Evolutionary conservation across 2,329 filamentous ascomycete genomes (phyloP).

Genomic region (Tolypocladium sp.): DNA sequence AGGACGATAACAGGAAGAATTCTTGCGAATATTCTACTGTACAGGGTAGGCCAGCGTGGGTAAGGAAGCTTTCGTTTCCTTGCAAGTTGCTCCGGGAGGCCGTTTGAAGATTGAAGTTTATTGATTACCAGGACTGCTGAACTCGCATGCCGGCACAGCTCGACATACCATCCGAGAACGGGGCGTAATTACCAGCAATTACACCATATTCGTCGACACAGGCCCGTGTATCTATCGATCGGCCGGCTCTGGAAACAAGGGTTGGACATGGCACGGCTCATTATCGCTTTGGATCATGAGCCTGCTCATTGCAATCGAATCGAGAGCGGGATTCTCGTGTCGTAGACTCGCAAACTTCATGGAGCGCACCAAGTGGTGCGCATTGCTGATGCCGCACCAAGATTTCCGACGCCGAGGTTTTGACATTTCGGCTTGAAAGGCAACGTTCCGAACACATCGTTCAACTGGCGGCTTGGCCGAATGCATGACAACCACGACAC

Average conservation of each 20-base stretch:
- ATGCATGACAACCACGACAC: background rate
- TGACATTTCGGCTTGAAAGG: background rate
- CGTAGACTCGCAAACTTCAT: background rate
- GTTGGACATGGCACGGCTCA: background rate
- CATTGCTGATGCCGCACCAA: background rate
- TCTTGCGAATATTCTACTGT: background rate
- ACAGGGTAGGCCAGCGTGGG: background rate
- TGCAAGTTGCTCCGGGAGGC: background rate
- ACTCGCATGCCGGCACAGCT: background rate
- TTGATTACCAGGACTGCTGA: background rate
- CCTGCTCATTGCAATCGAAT: background rate
- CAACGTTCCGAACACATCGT: background rate
- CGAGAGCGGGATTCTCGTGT: background rate
- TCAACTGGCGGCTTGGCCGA: background rate
- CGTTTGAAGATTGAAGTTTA: background rate
- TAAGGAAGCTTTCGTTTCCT: background rate
- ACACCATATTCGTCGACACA: background rate
- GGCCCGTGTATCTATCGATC: background rate
- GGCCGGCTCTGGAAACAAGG: background rate
- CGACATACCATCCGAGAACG: background rate
- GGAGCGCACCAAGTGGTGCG: background rate
- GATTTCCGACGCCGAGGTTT: background rate
- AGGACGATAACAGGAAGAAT: background rate
- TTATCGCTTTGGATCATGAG: background rate
- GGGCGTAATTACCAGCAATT: background rate